Percentiles rank a stretch among this genome's conserved stretches.
phyloP scores from a whole-genome alignment of 78 protist genomes.

The Dictyostelium citrinum region DNA sequence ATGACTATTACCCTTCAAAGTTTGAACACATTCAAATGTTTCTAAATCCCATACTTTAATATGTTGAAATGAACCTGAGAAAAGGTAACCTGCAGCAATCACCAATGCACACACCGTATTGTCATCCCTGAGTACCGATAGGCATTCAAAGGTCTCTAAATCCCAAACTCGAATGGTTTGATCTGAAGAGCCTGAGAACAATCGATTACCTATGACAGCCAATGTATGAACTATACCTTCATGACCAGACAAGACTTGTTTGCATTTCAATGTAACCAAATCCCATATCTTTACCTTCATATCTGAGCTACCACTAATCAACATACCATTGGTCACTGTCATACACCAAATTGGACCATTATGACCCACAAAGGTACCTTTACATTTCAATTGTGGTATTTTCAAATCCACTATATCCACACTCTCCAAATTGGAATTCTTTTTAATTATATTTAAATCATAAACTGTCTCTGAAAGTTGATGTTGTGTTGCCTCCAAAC shows the following conservation, averaged over 20 bases:
- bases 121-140: conserved; percentile 42
- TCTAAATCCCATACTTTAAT: conserved; percentile 67
- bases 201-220: conserved; percentile 55
- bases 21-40: conserved; percentile 10
- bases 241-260: conserved; percentile 52
- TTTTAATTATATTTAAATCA: conserved; percentile 29
- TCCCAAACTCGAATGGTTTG: conserved; percentile 78
- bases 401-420: conserved; percentile 61
- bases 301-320: conserved; percentile 69
- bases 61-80: conserved; percentile 54
- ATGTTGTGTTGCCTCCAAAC: conserved; percentile 65
- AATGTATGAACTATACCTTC: conserved; percentile 76
- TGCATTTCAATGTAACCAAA: conserved; percentile 43
- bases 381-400: conserved; percentile 73
- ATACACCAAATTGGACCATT: conserved; percentile 83
- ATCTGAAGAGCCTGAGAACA: conserved; percentile 69
- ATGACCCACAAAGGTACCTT: conserved; percentile 76
- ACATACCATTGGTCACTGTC: conserved; percentile 38
- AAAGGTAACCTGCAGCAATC: conserved; percentile 28
- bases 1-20: conserved; percentile 74
- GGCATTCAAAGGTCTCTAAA: conserved; percentile 61
- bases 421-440: conserved; percentile 54
- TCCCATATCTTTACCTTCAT: conserved; percentile 70
- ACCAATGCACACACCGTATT: conserved; percentile 72
- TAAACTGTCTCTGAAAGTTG: conserved; percentile 35